Base-by-base conservation (phyloP, 192 early-diverging fungal genomes). In the Gaertneriomyces sp. region DNA sequence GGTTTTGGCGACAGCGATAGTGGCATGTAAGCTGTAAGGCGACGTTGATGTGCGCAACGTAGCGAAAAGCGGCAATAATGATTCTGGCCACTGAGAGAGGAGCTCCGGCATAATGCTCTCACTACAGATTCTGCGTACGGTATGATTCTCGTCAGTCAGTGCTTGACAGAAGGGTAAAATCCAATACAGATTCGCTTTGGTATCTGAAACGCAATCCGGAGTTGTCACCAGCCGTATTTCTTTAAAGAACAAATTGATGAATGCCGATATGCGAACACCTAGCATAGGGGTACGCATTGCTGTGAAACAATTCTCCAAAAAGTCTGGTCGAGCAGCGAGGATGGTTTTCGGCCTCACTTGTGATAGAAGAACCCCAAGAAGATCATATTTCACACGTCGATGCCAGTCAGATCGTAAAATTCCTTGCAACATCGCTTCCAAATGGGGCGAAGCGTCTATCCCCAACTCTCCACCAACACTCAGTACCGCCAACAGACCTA, bases 371-470 rank as follows among this genome's bases (percentile, higher is more conserved):
- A 88, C 81, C 0, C 85, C 79, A 25, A 95, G 67, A 33, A 95
- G 80, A 60, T 91, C 80, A 71, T 93, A 90, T 68, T 93, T 95
- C 45, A 74, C 88, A 64, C 89, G 90, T 25, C 90, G 82, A 58
- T 88, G 87, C 78, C 89, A 85, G 63, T 91, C 90, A 69, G 88
- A 85, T n/a, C 76, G 76, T 42, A 95, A 62, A 16, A 95, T 74
- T 20, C 81, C 84, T 12, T 81, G 79, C 42, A 92, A 70, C 14
- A 92, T 81, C 45, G 78, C 75, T 16, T 66, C 58, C 6, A 90
- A 55, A 11, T 47, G 45, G 46, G 41, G 7, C 60, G 47, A 12
- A 42, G 47, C 57, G n/a, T 50, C 45, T 6, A 11, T 44, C 17
- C 12, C 16, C 4, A 12, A 19, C 11, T 52, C 14, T 2, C 43